Conservation (phyloP, 495 filamentous ascomycete genomes). For the Trichocladium antarcticum region DNA sequence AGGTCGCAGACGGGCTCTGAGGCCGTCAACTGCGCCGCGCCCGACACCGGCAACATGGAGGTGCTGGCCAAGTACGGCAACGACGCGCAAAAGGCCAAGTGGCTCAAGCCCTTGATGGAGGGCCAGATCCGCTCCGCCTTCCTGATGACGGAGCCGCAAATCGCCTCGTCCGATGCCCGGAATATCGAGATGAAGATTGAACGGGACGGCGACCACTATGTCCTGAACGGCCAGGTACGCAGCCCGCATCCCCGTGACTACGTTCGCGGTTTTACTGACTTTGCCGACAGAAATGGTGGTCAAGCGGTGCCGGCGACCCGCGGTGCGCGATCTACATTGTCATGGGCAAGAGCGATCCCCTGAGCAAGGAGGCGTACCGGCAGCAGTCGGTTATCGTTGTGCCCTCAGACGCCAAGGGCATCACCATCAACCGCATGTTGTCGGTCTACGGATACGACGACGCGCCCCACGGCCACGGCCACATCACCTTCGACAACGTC, state of each 20-base stretch:
- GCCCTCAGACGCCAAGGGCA: conserved; percentile 59
- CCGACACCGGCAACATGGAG: conserved; percentile 95
- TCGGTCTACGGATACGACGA: conserved; percentile 90
- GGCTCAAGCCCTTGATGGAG: conserved; percentile 73
- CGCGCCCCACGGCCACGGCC: conserved; percentile 85
- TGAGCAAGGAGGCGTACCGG: conserved; percentile 61
- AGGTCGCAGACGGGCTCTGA: conserved; percentile 69
- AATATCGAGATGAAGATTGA: conserved; percentile 79
- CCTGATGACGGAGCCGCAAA: conserved; percentile 84
- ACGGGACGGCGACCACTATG: conserved; percentile 68
- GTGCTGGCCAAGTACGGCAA: conserved; percentile 89
- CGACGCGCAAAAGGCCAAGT: conserved; percentile 76
- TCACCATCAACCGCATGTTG: conserved; percentile 77
- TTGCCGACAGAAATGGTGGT: conserved; percentile 78
- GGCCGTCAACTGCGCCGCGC: conserved; percentile 83
- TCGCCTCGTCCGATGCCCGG: conserved; percentile 76
- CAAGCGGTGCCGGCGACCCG: conserved; percentile 80
- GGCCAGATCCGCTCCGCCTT: conserved; percentile 83
- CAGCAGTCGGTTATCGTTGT: conserved; percentile 88
- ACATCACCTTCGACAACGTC: conserved; percentile 77
- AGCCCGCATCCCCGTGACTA: neutral
- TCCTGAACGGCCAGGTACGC: conserved; percentile 72
- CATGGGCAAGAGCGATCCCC: conserved; percentile 74
- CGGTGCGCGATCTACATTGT: conserved; percentile 83
- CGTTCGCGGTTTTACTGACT: conserved; percentile 6